Evolutionary conservation across 2,329 filamentous ascomycete species (phyloP).

Genomic region (Trichoderma cornu-damae): DNA sequence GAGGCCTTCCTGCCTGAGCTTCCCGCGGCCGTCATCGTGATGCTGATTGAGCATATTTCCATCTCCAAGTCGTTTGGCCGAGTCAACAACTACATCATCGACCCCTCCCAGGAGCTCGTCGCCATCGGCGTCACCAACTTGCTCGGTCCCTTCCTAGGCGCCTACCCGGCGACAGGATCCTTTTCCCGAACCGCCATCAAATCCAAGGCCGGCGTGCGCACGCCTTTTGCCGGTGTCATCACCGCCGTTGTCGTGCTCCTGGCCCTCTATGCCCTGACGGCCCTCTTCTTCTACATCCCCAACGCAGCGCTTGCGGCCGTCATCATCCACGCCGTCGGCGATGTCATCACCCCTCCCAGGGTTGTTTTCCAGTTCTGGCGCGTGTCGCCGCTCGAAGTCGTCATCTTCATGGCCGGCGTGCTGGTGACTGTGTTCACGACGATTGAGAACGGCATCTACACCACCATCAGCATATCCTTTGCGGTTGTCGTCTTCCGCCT

Average conservation of each 20-base stretch:
- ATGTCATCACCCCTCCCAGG: constrained; percentile 77
- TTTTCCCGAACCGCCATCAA: constrained; percentile 92
- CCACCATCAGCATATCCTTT: constrained; percentile 65
- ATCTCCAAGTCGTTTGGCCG: constrained; percentile 79
- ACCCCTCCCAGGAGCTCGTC: constrained; percentile 74
- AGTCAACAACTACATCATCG: constrained; percentile 75
- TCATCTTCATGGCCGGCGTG: constrained; percentile 83
- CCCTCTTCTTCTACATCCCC: constrained; percentile 86
- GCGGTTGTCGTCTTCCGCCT: constrained; percentile 71
- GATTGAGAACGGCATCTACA: constrained; percentile 85
- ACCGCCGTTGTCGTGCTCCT: constrained; percentile 77
- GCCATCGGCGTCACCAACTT: constrained; percentile 72
- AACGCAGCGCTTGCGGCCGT: constrained; percentile 69
- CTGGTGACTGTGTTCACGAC: constrained; percentile 73
- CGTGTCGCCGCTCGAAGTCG: constrained; percentile 72
- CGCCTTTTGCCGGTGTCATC: constrained; percentile 78
- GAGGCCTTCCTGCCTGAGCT: constrained; percentile 59
- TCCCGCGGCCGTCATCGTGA: constrained; percentile 69
- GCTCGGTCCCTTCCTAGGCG: constrained; percentile 72
- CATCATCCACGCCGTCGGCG: constrained; percentile 86
- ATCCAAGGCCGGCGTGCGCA: constrained; percentile 86
- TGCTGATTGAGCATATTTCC: constrained; percentile 76
- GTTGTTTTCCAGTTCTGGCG: constrained; percentile 85
- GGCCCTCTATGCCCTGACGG: constrained; percentile 75
- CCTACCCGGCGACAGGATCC: constrained; percentile 80